phyloP scores from a whole-genome alignment of 2,329 filamentous ascomycete genomes.

The Colletotrichum zoysiae region DNA sequence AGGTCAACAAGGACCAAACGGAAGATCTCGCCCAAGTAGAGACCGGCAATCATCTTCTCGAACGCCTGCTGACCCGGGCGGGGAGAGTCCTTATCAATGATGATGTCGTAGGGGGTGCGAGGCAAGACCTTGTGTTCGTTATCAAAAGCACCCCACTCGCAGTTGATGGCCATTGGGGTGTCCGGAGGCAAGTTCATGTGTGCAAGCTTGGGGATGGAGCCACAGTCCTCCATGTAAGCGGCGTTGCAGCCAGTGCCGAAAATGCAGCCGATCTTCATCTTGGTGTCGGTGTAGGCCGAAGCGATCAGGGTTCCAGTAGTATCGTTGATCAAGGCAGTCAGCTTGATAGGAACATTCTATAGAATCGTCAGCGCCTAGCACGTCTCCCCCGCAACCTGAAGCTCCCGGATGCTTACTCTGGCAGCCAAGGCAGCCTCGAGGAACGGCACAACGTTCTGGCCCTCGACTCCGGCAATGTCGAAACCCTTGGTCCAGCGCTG shows the following conservation, averaged over 20 bases:
- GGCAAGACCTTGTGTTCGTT: slow-evolving; percentile 92
- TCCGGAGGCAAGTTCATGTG: slow-evolving; percentile 89
- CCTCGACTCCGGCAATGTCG: slow-evolving; percentile 92
- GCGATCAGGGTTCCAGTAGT: slow-evolving; percentile 97
- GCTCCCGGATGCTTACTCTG: slow-evolving; percentile 60
- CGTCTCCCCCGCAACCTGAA: background rate
- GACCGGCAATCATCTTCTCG: slow-evolving; percentile 97
- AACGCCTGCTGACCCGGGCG: slow-evolving; percentile 95
- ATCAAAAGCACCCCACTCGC: slow-evolving; percentile 97
- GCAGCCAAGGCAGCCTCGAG: slow-evolving; percentile 83
- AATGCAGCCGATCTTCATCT: slow-evolving; percentile 96
- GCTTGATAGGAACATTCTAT: slow-evolving; percentile 89
- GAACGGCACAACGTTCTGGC: slow-evolving; percentile 88
- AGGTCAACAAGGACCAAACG: slow-evolving; percentile 87
- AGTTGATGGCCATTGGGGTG: slow-evolving; percentile 94
- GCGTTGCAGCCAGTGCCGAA: slow-evolving; percentile 99
- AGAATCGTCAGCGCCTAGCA: slow-evolving; percentile 7
- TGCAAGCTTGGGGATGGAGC: slow-evolving; percentile 92
- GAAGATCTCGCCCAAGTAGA: slow-evolving; percentile 96
- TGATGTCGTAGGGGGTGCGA: slow-evolving; percentile 85
- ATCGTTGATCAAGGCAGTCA: slow-evolving; percentile 95
- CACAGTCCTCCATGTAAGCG: slow-evolving; percentile 95
- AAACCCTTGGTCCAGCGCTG: slow-evolving; percentile 99
- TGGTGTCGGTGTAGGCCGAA: slow-evolving; percentile 93
- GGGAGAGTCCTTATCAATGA: slow-evolving; percentile 91